Conservation (phyloP, 768 basidiomycete genomes). For the Cystobasidium onofrii region DNA sequence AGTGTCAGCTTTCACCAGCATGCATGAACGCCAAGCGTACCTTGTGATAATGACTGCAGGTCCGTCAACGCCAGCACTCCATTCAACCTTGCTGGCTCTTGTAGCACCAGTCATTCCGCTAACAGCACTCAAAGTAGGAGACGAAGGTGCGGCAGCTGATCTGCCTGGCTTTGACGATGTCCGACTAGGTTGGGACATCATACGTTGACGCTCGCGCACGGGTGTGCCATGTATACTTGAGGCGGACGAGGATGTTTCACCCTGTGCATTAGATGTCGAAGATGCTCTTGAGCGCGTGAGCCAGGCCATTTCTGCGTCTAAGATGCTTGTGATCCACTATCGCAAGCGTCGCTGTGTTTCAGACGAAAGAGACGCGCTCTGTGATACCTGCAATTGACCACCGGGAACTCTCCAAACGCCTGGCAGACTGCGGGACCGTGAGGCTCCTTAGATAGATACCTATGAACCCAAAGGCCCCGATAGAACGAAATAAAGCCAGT, state of each 20-base stretch:
- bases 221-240: not conserved
- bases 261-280: not conserved
- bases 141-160: not conserved
- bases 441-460: no score
- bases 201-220: not conserved
- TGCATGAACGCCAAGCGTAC: not conserved
- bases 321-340: not conserved
- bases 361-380: not conserved
- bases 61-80: not conserved
- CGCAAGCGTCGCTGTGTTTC: not conserved
- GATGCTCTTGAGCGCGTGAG: not conserved
- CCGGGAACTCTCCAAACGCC: no score
- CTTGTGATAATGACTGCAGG: constrained; percentile 26
- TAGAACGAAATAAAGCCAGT: no score
- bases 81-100: constrained; percentile 23
- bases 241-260: not conserved
- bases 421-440: no score
- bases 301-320: not conserved
- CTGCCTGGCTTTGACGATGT: not conserved
- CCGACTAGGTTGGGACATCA: not conserved
- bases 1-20: not conserved
- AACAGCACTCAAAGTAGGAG: constrained; percentile 9
- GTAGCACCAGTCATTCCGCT: constrained; percentile 17
- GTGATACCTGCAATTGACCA: no score
- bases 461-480: no score